phyloP scores from a whole-genome alignment of 257 asterid genomes.

The Datura wrightii region DNA sequence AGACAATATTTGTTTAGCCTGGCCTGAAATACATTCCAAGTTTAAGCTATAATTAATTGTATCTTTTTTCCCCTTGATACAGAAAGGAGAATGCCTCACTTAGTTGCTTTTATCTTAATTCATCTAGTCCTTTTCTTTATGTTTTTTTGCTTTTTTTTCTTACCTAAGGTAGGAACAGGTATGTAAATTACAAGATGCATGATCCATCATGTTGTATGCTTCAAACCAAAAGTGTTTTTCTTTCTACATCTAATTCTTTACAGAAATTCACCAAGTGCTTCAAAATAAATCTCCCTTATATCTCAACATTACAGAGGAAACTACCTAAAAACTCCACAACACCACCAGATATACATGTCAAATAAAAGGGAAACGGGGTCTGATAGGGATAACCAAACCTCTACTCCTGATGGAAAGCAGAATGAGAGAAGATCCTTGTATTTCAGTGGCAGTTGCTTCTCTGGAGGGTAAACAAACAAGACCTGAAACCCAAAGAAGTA shows the following conservation, averaged over 20 bases:
- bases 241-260: neutral
- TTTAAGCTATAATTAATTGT: constrained; percentile 13
- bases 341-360: neutral
- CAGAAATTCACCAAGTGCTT: neutral
- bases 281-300: neutral
- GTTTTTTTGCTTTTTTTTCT: neutral
- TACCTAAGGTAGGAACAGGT: neutral
- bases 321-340: neutral
- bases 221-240: neutral
- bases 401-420: constrained; percentile 97
- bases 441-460: constrained; percentile 90
- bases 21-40: neutral
- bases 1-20: neutral
- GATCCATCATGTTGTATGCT: constrained; percentile 5
- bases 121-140: constrained; percentile 14
- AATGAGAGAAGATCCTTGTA: constrained; percentile 96
- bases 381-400: constrained; percentile 56
- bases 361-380: constrained; percentile 29
- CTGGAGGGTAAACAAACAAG: constrained; percentile 98
- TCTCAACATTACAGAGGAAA: neutral
- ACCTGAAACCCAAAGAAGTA: constrained; percentile 66
- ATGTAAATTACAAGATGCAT: neutral
- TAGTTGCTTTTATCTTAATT: neutral
- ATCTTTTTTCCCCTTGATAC: neutral
- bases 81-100: constrained; percentile 4